phyloP scores from a whole-genome alignment of 2,329 filamentous ascomycete species.

The Aureobasidium lini region DNA sequence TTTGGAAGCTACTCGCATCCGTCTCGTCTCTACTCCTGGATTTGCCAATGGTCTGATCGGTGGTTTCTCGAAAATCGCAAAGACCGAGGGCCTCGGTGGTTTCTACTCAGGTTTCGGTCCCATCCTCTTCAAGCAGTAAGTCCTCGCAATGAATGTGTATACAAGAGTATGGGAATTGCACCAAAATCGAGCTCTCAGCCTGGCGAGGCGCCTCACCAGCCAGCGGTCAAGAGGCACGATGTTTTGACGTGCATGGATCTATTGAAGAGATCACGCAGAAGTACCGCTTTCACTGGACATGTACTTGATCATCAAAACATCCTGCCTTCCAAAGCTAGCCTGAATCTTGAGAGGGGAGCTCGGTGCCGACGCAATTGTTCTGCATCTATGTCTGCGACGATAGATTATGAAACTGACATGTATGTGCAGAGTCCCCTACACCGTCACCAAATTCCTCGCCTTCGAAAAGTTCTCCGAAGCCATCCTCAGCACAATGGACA shows the following conservation, averaged over 20 bases:
- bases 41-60: conserved; percentile 73
- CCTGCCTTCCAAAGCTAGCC: too few species aligned
- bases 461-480: conserved; percentile 80
- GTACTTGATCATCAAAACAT: too few species aligned
- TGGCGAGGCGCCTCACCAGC: too few species aligned
- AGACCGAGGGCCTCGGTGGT: conserved; percentile 72
- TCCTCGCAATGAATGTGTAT: too few species aligned
- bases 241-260: too few species aligned
- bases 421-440: conserved; percentile 67
- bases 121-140: conserved; percentile 71
- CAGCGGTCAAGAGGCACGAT: too few species aligned
- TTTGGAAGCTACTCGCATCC: conserved; percentile 87
- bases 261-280: too few species aligned
- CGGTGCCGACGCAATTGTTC: too few species aligned
- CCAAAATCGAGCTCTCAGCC: too few species aligned
- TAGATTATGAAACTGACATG: neutral
- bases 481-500: conserved; percentile 62
- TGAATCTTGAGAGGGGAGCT: too few species aligned
- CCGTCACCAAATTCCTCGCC: conserved; percentile 91
- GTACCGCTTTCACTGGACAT: too few species aligned
- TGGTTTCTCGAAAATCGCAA: conserved; percentile 76
- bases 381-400: neutral
- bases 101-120: conserved; percentile 91
- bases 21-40: conserved; percentile 80
- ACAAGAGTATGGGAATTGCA: too few species aligned